Conservation (phyloP, 2,329 filamentous ascomycete genomes). For the Lecanosticta acicola region DNA sequence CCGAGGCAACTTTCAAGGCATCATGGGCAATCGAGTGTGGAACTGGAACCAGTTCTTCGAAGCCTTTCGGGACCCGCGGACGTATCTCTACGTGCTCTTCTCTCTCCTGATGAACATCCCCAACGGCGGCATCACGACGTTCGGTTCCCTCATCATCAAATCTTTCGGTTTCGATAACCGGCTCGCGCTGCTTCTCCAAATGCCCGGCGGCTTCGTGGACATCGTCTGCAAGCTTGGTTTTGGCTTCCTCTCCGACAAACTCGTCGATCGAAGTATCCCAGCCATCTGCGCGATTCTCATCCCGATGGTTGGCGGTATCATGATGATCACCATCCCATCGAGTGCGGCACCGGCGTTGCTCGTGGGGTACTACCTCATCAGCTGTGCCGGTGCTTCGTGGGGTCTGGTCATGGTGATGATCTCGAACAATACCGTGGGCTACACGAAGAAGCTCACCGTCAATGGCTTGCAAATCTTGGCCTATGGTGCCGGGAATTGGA, state of each 20-base stretch:
- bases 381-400: slow-evolving; percentile 1
- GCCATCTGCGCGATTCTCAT: slow-evolving; percentile 6
- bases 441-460: slow-evolving; percentile 6
- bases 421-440: slow-evolving; percentile 7
- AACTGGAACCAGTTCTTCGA: slow-evolving; percentile 52
- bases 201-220: slow-evolving; percentile 57
- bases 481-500: slow-evolving; percentile 6
- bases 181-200: slow-evolving; percentile 55
- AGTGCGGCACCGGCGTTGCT: not conserved
- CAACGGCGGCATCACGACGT: slow-evolving; percentile 54
- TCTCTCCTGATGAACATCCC: slow-evolving; percentile 50
- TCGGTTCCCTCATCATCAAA: slow-evolving; percentile 54
- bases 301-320: slow-evolving; percentile 5
- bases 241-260: not conserved
- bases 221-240: slow-evolving; percentile 54
- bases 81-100: slow-evolving; percentile 48
- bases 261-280: slow-evolving; percentile 1
- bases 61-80: slow-evolving; percentile 53
- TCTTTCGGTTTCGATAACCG: slow-evolving; percentile 54
- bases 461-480: slow-evolving; percentile 3
- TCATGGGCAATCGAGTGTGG: slow-evolving; percentile 42
- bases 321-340: slow-evolving; percentile 6
- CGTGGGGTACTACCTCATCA: slow-evolving; percentile 7
- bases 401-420: slow-evolving; percentile 5
- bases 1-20: slow-evolving; percentile 39